Evolutionary conservation across 2,329 filamentous ascomycete species (phyloP), one percentile per base, ranked within the genome.

Genomic region (Fusarium veterinarium): DNA sequence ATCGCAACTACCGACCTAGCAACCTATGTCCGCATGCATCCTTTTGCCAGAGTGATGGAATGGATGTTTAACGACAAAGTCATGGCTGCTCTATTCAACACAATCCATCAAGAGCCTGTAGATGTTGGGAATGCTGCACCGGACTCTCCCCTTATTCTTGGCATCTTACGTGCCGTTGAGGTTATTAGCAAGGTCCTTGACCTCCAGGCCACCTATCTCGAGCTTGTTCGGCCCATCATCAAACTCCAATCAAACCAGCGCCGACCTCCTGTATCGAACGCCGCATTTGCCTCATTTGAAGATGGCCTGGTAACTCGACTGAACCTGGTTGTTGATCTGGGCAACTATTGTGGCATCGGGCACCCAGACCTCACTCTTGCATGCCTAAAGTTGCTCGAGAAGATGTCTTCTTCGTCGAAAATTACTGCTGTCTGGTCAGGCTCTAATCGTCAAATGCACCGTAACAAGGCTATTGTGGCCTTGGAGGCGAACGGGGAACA

Each of bases 11-110:
- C 91, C 6, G 93, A 93, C 62, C 85, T 98, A 8, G 90, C 91
- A 55, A 88, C 89, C 10, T 99, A 99, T 79, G 91, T 96, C 65
- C 90, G 91, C 30, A 88, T 97, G 59, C 97, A 99, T 82, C 95
- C 97, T 1, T 99, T 98, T 78, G 91, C 93, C 6, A 91, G 97
- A 66, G 92, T 97, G 20, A 98, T 98, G 93, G 96, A 99, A 79
- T 98, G 96, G 95, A 90, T 99, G 82, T 97, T 97, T 82, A 98
- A 97, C 79, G 94, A 97, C 77, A 94, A 92, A 72, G 93, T 98
- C 28, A 90, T 97, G 76, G 89, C 89, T 72, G 90, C 92, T 19
- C 83, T 99, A 4, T 95, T 98, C 81, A 87, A 90, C 63, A 90
- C 92, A 16, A 90, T 96, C 35, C 93, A 95, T 74, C 92, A 97